Percentiles rank a stretch among this genome's conserved stretches.
These are phyloP conservation scores for Zhuliangozyma blackwelliae DNA, from an alignment of 1,139 yeast genomes.

Conservation along the genomic window DNA sequence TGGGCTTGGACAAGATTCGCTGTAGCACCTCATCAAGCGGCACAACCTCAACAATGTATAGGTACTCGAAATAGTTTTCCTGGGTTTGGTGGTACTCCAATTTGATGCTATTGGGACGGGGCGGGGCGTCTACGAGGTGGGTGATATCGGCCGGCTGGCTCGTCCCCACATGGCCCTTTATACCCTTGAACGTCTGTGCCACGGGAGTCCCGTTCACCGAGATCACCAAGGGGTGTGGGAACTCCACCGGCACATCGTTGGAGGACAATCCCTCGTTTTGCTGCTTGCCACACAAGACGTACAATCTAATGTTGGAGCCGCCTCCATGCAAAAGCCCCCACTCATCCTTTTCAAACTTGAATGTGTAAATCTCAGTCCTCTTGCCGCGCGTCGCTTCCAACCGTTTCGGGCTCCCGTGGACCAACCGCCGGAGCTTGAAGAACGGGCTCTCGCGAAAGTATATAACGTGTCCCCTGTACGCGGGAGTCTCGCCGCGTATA, in stretches of 20 bases:
- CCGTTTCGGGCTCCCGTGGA: slow-evolving; percentile 42
- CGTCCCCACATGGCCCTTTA: slow-evolving; percentile 59
- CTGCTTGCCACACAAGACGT: slow-evolving; percentile 45
- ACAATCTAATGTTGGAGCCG: slow-evolving; percentile 28
- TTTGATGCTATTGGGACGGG: slow-evolving; percentile 37
- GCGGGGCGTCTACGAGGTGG: slow-evolving; percentile 25
- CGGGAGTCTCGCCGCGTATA: not conserved
- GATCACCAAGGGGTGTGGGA: slow-evolving; percentile 57
- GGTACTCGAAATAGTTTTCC: slow-evolving; percentile 40
- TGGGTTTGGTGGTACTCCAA: slow-evolving; percentile 52
- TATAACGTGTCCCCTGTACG: slow-evolving; percentile 28
- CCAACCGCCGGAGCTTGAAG: slow-evolving; percentile 38
- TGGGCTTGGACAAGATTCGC: slow-evolving; percentile 26
- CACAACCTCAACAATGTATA: slow-evolving; percentile 50
- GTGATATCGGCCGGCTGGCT: slow-evolving; percentile 67
- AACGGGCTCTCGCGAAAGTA: slow-evolving; percentile 53
- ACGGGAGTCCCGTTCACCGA: slow-evolving; percentile 44
- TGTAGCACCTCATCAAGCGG: slow-evolving; percentile 32
- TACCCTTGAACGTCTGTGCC: slow-evolving; percentile 52
- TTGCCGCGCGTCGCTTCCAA: slow-evolving; percentile 22
- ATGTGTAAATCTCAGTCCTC: slow-evolving; percentile 11
- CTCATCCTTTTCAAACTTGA: slow-evolving; percentile 41
- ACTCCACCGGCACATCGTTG: slow-evolving; percentile 43
- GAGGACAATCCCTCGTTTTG: slow-evolving; percentile 19
- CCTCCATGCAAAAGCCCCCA: slow-evolving; percentile 9